These are phyloP conservation scores for Boletus pseudo-olivaceus DNA, from an alignment of 768 basidiomycete species.

Conservation along the genomic window DNA sequence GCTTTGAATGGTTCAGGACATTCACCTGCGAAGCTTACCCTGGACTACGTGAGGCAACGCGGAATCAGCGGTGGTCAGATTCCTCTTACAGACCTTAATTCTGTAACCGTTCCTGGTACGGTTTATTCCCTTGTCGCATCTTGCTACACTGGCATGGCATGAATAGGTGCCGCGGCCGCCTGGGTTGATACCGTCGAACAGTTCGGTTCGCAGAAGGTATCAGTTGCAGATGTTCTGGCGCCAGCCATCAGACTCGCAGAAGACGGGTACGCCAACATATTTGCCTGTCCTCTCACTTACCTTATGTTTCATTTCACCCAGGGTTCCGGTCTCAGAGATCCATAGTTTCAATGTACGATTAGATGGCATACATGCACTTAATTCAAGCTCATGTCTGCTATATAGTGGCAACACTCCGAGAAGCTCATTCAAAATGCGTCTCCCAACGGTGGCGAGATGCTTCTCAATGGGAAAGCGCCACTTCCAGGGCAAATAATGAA, in stretches of 20 bases:
- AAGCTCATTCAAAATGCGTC: conserved; percentile 77
- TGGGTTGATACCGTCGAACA: conserved; percentile 88
- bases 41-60: conserved; percentile 66
- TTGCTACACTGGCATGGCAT: conserved; percentile 17
- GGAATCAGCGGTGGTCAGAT: conserved; percentile 70
- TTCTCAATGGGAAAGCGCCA: conserved; percentile 80
- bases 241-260: conserved; percentile 93
- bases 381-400: conserved; percentile 5
- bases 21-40: conserved; percentile 73
- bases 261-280: conserved; percentile 60
- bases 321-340: conserved; percentile 86
- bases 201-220: conserved; percentile 70
- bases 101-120: conserved; percentile 84
- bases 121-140: neutral
- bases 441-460: conserved; percentile 82
- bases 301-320: conserved; percentile 26
- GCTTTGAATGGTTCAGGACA: conserved; percentile 92
- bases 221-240: conserved; percentile 66
- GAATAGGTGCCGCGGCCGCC: conserved; percentile 82
- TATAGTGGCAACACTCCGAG: conserved; percentile 51
- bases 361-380: neutral
- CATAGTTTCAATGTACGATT: conserved; percentile 53
- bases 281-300: neutral
- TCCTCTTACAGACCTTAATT: conserved; percentile 77
- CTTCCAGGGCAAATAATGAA: conserved; percentile 80